Evolutionary conservation across 768 basidiomycete genomes (phyloP).

Genomic region (Suillus subluteus): DNA sequence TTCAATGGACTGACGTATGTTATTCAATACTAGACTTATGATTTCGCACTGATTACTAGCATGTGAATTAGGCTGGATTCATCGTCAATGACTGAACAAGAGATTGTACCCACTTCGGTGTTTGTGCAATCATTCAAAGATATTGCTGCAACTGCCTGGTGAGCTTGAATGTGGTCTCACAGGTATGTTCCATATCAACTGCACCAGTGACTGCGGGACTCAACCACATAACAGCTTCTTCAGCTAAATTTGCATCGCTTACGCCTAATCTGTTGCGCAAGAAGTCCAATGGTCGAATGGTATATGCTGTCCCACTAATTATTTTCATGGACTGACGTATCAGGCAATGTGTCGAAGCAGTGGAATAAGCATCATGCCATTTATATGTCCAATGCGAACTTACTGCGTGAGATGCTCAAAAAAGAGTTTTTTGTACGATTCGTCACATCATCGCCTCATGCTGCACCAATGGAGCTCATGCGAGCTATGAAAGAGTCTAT

Average conservation of each 20-base stretch:
- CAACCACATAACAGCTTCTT: neutral
- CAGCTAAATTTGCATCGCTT: conserved; percentile 5
- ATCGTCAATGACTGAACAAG: neutral
- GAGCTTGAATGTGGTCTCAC: conserved; percentile 11
- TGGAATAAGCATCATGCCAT: conserved; percentile 51
- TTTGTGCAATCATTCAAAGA: conserved; percentile 10
- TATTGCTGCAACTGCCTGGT: neutral
- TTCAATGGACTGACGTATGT: too few relatives aligned
- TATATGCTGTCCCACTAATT: neutral
- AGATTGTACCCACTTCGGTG: neutral
- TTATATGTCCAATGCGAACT: conserved; percentile 40
- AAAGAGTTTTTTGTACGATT: conserved; percentile 44
- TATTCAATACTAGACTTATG: too few relatives aligned
- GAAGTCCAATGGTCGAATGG: conserved; percentile 15
- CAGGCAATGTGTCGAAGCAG: conserved; percentile 46
- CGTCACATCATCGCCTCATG: conserved; percentile 42
- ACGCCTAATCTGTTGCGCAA: conserved; percentile 17
- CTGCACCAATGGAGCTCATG: conserved; percentile 43
- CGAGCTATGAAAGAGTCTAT: conserved; percentile 35
- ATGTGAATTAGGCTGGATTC: neutral
- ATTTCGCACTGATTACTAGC: too few relatives aligned
- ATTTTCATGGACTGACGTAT: conserved; percentile 42
- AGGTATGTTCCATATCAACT: neutral
- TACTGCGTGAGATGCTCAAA: conserved; percentile 38
- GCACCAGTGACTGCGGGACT: neutral